Evolutionary conservation across 805 yeast species (phyloP), one percentile per base, ranked within the genome.

Genomic region (Starmerella sp.): DNA sequence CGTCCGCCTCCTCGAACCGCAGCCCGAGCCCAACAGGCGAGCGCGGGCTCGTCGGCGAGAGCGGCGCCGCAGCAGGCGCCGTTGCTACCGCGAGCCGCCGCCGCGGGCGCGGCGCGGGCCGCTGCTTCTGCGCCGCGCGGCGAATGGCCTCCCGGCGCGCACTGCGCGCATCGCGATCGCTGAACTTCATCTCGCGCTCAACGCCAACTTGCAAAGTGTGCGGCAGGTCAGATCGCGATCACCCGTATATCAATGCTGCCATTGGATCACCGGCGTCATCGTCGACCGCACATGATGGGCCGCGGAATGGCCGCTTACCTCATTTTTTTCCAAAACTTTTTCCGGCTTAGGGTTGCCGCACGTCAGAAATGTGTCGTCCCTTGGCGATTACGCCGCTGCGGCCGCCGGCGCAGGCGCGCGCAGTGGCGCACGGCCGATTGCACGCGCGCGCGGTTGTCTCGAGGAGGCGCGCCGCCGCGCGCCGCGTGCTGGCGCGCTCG

Each of bases 91-190:
- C 34, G 34, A 22, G 22, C 22, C 22, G 22, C 3, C 22, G 22
- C 22, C 22, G 22, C 10, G 22, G 17, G 38, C 15, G 22, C 22
- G 22, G 22, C 22, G 22, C 22, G n/a, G n/a, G 10, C 28, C 5
- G 7, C 13, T 22, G 10, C 15, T 29, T 10, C 32, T 10, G 10
- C 15, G 34, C 45, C 15, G 38, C 22, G 28, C 29, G 42, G 17
- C 53, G 53, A 31, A 56, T n/a, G 11, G 59, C 59, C 38, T 56
- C 59, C 15, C 57, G 54, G 39, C 56, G 52, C 8, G 59, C 59
- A 37, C 59, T 56, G 3, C 59, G 54, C 8, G 45, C 45, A 6
- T 42, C 45, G 15, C 45, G 45, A 14, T 42, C 32, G 32, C 11
- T 7, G 15, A 22, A 15, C 32, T 28, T 42, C 45, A 42, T 42